Base-by-base conservation (phyloP, 306 rosid genomes). In the Abrus pulchellus region DNA sequence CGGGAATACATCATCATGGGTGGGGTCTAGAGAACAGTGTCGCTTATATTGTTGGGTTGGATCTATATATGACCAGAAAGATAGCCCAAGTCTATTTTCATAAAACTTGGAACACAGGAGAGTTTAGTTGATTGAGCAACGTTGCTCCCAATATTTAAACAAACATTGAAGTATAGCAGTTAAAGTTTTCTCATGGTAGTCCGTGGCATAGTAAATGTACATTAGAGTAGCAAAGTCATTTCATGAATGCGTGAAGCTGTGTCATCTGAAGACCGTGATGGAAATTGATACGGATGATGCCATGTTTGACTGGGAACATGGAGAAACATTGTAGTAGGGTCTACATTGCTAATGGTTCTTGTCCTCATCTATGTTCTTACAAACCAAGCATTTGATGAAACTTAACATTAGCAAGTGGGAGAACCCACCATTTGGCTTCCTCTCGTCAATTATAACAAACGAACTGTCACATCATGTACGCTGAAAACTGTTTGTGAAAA, bases 401-500 rank as follows among this genome's bases (percentile, higher is more conserved):
- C 68, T 56, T 20, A 80, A 48, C 78, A 77, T 30, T 30, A 72
- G 53, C 83, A 71, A 76, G 80, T 76, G 76, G 65, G 62, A 45
- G 59, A 74, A 56, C 81, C 56, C 69, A 56, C 50, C 27, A 7
- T 78, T 28, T 20, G 40, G 13, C 62, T 7, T 30, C 60, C 52
- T 50, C 33, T 75, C 28, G n/a, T 49, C 88, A 76, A 85, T 81
- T 41, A 81, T 72, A 45, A 77, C 77, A 71, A 69, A 68, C 72
- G 79, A 85, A 78, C 86, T 28, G 79, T 85, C 88, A 78, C 79
- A 54, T 82, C 86, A 53, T 28, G 63, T 43, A 60, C 74, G 28
- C 68, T 72, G 28, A 72, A 67, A 32, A 81, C 74, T 85, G 81
- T 85, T 78, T 43, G 13, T 43, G 52, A 64, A 72, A 78, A 72